These are phyloP conservation scores for Paramyrothecium roridum DNA, from an alignment of 2,329 filamentous ascomycete species.

Conservation along the genomic window DNA sequence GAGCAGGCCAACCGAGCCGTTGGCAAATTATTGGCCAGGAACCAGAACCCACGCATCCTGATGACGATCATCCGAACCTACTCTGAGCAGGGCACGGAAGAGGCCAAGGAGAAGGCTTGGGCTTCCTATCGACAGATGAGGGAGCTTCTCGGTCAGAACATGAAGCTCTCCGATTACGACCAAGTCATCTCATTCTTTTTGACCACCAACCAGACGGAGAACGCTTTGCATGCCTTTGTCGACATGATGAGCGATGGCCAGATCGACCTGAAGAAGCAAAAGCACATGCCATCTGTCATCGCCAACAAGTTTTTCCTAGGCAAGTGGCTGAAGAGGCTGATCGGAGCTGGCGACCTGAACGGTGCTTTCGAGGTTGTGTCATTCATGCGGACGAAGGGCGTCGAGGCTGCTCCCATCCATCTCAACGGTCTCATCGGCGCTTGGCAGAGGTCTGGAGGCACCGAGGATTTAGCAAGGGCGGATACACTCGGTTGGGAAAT, in stretches of 20 bases:
- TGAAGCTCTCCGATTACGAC: constrained; percentile 75
- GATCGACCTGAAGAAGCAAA: constrained; percentile 43
- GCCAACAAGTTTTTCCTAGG: constrained; percentile 80
- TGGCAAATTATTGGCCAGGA: constrained; percentile 47
- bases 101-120: constrained; percentile 58
- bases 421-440: constrained; percentile 80
- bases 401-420: constrained; percentile 69
- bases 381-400: constrained; percentile 68
- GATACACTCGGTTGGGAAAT: constrained; percentile 73
- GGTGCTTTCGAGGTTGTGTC: constrained; percentile 71
- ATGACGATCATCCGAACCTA: constrained; percentile 69
- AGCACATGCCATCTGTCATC: constrained; percentile 44
- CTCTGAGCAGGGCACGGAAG: constrained; percentile 47
- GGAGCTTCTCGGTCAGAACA: constrained; percentile 52
- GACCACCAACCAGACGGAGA: constrained; percentile 58
- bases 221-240: constrained; percentile 74
- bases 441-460: constrained; percentile 64
- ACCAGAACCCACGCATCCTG: constrained; percentile 52
- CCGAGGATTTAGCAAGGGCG: constrained; percentile 54
- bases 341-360: constrained; percentile 67
- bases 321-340: constrained; percentile 83
- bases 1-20: constrained; percentile 56
- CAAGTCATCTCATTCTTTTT: constrained; percentile 69
- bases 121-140: constrained; percentile 63
- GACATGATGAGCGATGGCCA: constrained; percentile 78